A percentile compares a stretch with the other conserved stretches of the same genome.
These are phyloP conservation scores for Leishmania arabica DNA, from an alignment of 208 protist genomes.

Conservation along the genomic window DNA sequence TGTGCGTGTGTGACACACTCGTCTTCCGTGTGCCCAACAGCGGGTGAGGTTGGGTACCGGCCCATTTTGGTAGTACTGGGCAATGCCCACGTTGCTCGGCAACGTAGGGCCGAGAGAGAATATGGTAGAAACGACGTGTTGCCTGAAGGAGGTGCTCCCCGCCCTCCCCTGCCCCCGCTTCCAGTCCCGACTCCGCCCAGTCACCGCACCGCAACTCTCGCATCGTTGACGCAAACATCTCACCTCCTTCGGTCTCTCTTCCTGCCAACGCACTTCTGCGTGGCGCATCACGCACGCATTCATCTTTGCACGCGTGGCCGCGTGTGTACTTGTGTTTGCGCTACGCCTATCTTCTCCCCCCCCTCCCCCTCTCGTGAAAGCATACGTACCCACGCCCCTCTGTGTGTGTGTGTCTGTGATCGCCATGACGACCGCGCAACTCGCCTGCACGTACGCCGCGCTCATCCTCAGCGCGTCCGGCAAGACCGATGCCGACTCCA, in stretches of 20 bases:
- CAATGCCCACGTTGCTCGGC: background rate
- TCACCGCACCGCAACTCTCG: background rate
- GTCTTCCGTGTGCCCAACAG: background rate
- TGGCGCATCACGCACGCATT: too few species aligned
- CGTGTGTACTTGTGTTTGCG: background rate
- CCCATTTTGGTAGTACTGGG: too few species aligned
- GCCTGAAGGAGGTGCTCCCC: background rate
- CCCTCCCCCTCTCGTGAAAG: background rate
- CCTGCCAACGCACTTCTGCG: background rate
- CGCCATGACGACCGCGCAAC: conserved; percentile 60
- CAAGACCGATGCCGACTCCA: conserved; percentile 70
- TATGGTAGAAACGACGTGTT: background rate
- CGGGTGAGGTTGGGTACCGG: too few species aligned
- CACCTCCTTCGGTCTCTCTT: background rate
- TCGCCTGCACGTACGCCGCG: conserved; percentile 95
- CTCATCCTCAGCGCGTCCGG: conserved; percentile 94
- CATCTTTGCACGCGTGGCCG: too few species aligned
- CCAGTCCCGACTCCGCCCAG: background rate
- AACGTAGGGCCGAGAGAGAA: background rate
- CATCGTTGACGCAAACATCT: background rate
- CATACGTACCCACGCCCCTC: background rate
- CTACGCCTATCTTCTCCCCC: too few species aligned
- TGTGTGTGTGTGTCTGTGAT: background rate
- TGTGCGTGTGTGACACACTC: background rate
- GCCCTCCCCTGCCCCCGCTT: background rate